Percentiles rank a stretch among this genome's conserved stretches.
Evolutionary conservation across 441 rosid species (phyloP).

Genomic region (Pelargonium cotyledonis): DNA sequence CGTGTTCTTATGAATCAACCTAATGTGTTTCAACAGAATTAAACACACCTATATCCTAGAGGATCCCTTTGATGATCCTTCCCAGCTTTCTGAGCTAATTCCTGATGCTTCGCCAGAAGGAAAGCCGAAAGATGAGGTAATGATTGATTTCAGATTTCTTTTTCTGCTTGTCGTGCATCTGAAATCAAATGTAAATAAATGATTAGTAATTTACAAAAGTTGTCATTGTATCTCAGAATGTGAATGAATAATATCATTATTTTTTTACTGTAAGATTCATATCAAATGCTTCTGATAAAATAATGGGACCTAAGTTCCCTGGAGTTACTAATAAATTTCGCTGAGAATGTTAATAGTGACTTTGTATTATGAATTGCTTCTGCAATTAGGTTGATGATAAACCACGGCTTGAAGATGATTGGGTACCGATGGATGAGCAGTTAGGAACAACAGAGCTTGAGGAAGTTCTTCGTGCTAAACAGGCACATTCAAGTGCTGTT

Average conservation of each 20-base stretch:
- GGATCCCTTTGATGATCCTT: slow-evolving; percentile 91
- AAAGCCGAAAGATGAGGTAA: slow-evolving; percentile 88
- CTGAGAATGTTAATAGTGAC: background rate
- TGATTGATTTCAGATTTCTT: slow-evolving; percentile 9
- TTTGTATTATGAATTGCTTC: background rate
- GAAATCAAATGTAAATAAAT: slow-evolving; percentile 4
- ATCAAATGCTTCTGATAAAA: background rate
- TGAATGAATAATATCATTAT: background rate
- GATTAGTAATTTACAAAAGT: background rate
- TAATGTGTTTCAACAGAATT: slow-evolving; percentile 43
- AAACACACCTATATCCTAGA: slow-evolving; percentile 71
- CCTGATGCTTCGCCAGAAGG: slow-evolving; percentile 93
- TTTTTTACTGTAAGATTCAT: background rate
- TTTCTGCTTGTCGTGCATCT: slow-evolving; percentile 5
- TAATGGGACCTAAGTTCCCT: background rate
- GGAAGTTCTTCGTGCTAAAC: slow-evolving; percentile 71
- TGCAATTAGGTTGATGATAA: slow-evolving; percentile 53
- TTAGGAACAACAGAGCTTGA: slow-evolving; percentile 60
- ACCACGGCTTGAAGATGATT: slow-evolving; percentile 94
- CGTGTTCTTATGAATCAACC: slow-evolving; percentile 5
- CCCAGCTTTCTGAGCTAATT: slow-evolving; percentile 62
- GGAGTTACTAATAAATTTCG: background rate
- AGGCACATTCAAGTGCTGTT: slow-evolving; percentile 92
- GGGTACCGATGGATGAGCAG: slow-evolving; percentile 96
- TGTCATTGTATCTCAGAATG: background rate